phyloP scores from a whole-genome alignment of 306 rosid genomes.

The Vigna trinervia region DNA sequence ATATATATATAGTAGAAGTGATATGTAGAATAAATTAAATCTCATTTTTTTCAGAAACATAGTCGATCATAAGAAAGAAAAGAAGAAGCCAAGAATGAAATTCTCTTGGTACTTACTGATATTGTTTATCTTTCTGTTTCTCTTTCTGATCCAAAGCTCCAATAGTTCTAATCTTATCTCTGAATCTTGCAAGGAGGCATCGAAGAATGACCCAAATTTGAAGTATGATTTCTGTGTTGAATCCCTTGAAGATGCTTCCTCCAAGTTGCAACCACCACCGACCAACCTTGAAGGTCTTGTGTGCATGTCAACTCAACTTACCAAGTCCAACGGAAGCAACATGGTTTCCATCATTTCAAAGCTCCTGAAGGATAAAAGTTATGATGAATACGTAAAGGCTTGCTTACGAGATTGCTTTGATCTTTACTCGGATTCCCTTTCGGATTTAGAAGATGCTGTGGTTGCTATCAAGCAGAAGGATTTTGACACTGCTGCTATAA shows the following conservation, averaged over 20 bases:
- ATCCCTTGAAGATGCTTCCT: slow-evolving; percentile 36
- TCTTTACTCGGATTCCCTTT: slow-evolving; percentile 54
- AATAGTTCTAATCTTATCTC: slow-evolving; percentile 42
- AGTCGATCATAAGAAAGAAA: not conserved
- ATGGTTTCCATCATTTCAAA: slow-evolving; percentile 45
- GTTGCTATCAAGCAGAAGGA: slow-evolving; percentile 53
- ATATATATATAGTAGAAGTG: not conserved
- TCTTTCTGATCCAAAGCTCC: slow-evolving; percentile 35
- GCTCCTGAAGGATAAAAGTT: slow-evolving; percentile 42
- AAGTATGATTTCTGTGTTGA: slow-evolving; percentile 59
- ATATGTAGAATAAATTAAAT: not conserved
- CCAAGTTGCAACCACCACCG: slow-evolving; percentile 37
- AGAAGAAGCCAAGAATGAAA: not conserved
- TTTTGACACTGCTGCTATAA: slow-evolving; percentile 33
- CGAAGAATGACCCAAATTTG: slow-evolving; percentile 58
- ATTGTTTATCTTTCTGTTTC: slow-evolving; percentile 31
- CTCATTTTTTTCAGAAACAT: slow-evolving; percentile 21
- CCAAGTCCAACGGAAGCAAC: slow-evolving; percentile 59
- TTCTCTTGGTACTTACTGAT: not conserved
- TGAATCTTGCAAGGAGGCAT: slow-evolving; percentile 59
- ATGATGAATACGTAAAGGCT: slow-evolving; percentile 32
- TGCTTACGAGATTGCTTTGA: slow-evolving; percentile 61
- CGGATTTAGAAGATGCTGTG: slow-evolving; percentile 45
- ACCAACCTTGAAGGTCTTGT: slow-evolving; percentile 51
- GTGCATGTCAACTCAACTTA: slow-evolving; percentile 43